Evolutionary conservation across 2,329 filamentous ascomycete species (phyloP), one percentile per base, ranked within the genome.

Genomic region (Trichoderma sp.): DNA sequence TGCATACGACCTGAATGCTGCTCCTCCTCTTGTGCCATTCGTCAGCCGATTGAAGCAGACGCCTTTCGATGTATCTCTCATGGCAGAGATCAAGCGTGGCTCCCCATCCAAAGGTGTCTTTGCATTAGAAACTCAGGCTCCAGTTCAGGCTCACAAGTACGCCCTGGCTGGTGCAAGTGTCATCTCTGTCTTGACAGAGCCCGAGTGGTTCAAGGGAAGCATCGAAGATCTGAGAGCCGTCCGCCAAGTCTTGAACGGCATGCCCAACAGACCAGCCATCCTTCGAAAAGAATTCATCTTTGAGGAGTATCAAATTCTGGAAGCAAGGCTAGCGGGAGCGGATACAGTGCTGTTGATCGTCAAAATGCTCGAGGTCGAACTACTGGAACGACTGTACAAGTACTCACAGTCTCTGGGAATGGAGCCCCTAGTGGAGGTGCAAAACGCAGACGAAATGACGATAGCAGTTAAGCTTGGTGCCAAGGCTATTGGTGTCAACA

Each of bases 181-280:
- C 49, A 99, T 99, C 73, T 98, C 96, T 1, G 96, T 99, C n/a
- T 87, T 99, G 58, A 99, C 96, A 0, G 96, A 99, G 81, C 96
- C 96, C 0, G 92, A 98, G 77, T 99, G 96, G 96, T 99, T 99
- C 85, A 98, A 97, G 82, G 96, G 96, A 59, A 97, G 92, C 80
- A 94, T 99, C 71, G 95, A 99, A 70, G 96, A 99, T 78, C 83
- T 99, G 66, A 89, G 92, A 70, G 89, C 91, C 40, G 96, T 98
- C 35, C 89, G 96, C 56, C 92, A 95, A 79, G 94, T 92, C 60
- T 83, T 99, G n/a, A 89, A 94, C 74, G 91, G 92, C 14, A 94
- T 99, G 90, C 91, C 93, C 1, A 96, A 97, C 78, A 88, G 96
- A 64, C 96, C 96, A 3, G 96, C 95, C 2, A 88, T 99, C 14